Evolutionary conservation across 1,139 yeast genomes (phyloP).

Genomic region (Debaryomyces psychrophilus): DNA sequence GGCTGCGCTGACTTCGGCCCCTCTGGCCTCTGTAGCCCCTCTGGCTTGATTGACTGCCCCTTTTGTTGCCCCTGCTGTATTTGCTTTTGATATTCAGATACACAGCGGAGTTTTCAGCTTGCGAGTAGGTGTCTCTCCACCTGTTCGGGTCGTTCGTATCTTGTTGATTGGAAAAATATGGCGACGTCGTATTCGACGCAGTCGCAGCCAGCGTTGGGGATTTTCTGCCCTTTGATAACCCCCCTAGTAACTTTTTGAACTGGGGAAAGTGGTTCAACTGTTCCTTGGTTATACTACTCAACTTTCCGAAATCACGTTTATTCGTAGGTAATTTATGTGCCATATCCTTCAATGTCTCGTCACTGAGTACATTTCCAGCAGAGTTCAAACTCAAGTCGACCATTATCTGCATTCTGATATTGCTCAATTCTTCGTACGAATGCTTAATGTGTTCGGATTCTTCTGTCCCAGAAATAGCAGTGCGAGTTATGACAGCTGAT

Average conservation of each 20-base stretch:
- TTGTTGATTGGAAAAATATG: slow-evolving; percentile 14
- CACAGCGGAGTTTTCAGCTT: background rate
- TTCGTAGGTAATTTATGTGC: slow-evolving; percentile 58
- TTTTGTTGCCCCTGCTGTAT: background rate
- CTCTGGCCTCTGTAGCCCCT: slow-evolving; percentile 1
- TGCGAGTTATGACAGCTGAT: background rate
- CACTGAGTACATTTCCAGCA: slow-evolving; percentile 49
- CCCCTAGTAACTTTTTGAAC: slow-evolving; percentile 48
- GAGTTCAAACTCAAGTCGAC: slow-evolving; percentile 42
- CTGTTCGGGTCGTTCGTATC: background rate
- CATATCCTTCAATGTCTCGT: slow-evolving; percentile 55
- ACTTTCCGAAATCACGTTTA: slow-evolving; percentile 50
- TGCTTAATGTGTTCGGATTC: slow-evolving; percentile 34
- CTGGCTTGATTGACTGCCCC: slow-evolving; percentile 1
- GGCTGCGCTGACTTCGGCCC: slow-evolving; percentile 2
- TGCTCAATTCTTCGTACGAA: slow-evolving; percentile 47
- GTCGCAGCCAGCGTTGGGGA: slow-evolving; percentile 13
- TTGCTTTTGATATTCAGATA: slow-evolving; percentile 3
- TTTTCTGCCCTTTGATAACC: slow-evolving; percentile 38
- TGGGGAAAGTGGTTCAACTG: slow-evolving; percentile 48
- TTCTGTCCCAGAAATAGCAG: background rate
- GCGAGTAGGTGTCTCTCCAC: slow-evolving; percentile 4
- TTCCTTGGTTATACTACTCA: slow-evolving; percentile 42
- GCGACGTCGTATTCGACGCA: slow-evolving; percentile 13
- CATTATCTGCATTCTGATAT: slow-evolving; percentile 48